Base-by-base conservation (phyloP, 192 early-diverging fungal species). In the Phlyctochytrium planicorne region DNA sequence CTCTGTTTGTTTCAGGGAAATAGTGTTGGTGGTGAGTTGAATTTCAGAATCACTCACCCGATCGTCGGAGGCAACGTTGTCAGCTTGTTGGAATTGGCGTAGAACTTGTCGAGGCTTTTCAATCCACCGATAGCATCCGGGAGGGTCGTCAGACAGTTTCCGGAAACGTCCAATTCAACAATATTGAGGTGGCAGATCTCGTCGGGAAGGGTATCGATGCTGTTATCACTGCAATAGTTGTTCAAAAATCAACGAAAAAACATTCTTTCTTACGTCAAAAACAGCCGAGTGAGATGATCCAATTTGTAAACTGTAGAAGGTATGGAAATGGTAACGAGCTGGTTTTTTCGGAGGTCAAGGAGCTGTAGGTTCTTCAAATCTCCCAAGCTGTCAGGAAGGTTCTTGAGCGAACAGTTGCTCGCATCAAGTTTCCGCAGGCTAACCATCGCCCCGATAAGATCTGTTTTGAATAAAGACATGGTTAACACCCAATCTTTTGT, bases 271-370 rank as follows among this genome's bases (percentile, higher is more conserved):
- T 47, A 78, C 76, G 52, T 72, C 23, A 83, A 52, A 65, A 69
- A 76, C 34, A 83, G 62, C 20, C 79, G 65, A 0, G 53, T 56
- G 29, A 83, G 59, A 3, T 29, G 34, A 6, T 59, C 53, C 34
- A 83, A 47, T 3, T 68, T 63, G 34, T 55, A 31, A 27, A 83
- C 70, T 16, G 69, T 66, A 2, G 70, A 20, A 23, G 82, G 82
- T 23, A 83, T 70, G 14, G 71, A 74, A 30, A 69, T 70, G 0
- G 79, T 66, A 17, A 40, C 71, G 20, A 83, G 63, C 27, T 75
- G 79, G 40, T 83, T 83, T 29, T 83, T 69, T 24, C 76, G 40
- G 6, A 83, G 64, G 36, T 81, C 82, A 12, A 83, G 65, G 52
- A 53, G 63, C 2, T 55, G 59, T 35, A 83, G 47, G 4, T 31